phyloP scores from a whole-genome alignment of 345 rosid species.

The Chamaenerion angustifolium region DNA sequence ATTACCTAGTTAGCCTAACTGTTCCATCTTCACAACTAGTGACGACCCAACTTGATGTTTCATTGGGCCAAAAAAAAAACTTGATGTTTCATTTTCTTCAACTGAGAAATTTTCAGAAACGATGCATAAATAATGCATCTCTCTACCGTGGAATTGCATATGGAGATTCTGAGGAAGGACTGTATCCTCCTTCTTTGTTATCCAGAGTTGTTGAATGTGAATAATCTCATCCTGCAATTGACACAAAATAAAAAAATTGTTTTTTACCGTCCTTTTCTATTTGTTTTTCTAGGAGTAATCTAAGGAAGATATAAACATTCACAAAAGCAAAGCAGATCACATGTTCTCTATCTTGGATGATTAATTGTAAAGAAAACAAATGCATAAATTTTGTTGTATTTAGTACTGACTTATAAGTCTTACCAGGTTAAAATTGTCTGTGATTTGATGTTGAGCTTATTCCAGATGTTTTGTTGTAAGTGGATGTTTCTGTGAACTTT shows the following conservation, averaged over 20 bases:
- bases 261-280: background rate
- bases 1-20: constrained; percentile 83
- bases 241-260: constrained; percentile 5
- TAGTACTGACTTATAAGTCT: too few species aligned
- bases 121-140: constrained; percentile 81
- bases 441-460: too few species aligned
- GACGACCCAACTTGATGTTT: constrained; percentile 81
- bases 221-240: constrained; percentile 66
- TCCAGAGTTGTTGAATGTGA: constrained; percentile 57
- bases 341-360: too few species aligned
- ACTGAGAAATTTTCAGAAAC: constrained; percentile 24
- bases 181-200: constrained; percentile 26
- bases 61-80: too few species aligned
- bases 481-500: too few species aligned
- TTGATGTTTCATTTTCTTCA: constrained; percentile 20
- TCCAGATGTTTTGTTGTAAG: too few species aligned
- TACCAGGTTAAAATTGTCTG: too few species aligned
- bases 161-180: constrained; percentile 60
- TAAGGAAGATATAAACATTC: constrained; percentile 38
- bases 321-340: constrained; percentile 77
- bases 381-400: too few species aligned
- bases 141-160: constrained; percentile 91
- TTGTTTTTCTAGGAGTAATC: background rate
- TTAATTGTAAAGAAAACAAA: too few species aligned
- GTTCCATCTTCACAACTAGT: constrained; percentile 99